These are phyloP conservation scores for Podospora pseudoanserina DNA, from an alignment of 495 filamentous ascomycete genomes.

Conservation along the genomic window DNA sequence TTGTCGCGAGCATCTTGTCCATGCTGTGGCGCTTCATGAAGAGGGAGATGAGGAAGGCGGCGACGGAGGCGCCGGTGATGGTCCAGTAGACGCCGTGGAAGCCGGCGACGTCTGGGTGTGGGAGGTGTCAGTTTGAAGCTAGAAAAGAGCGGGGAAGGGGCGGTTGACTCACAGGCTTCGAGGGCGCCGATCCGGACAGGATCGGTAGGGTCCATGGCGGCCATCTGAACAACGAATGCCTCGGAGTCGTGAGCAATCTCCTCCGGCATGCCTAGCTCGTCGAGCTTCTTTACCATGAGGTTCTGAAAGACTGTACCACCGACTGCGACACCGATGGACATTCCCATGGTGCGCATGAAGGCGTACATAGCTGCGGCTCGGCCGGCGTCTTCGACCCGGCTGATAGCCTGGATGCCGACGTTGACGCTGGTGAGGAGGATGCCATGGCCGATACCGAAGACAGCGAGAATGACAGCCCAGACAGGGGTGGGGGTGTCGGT, in stretches of 20 bases:
- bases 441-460: conserved; percentile 54
- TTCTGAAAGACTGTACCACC: conserved; percentile 62
- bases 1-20: conserved; percentile 29
- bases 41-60: conserved; percentile 22
- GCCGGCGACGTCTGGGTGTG: conserved; percentile 19
- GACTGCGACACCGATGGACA: conserved; percentile 61
- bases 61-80: conserved; percentile 20
- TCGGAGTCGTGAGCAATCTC: conserved; percentile 44
- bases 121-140: not conserved
- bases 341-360: conserved; percentile 58
- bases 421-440: conserved; percentile 50
- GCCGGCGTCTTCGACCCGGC: conserved; percentile 46
- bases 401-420: conserved; percentile 52
- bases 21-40: conserved; percentile 27
- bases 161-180: conserved; percentile 23
- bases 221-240: conserved; percentile 41
- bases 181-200: conserved; percentile 25
- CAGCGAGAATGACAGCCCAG: conserved; percentile 52
- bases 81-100: conserved; percentile 33
- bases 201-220: conserved; percentile 22
- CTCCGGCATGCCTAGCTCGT: conserved; percentile 35
- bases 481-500: conserved; percentile 41
- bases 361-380: conserved; percentile 57
- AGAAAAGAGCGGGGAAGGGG: not conserved
- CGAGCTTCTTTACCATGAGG: conserved; percentile 45